These are phyloP conservation scores for Arthromyces matolae DNA, from an alignment of 768 basidiomycete species.

Conservation along the genomic window DNA sequence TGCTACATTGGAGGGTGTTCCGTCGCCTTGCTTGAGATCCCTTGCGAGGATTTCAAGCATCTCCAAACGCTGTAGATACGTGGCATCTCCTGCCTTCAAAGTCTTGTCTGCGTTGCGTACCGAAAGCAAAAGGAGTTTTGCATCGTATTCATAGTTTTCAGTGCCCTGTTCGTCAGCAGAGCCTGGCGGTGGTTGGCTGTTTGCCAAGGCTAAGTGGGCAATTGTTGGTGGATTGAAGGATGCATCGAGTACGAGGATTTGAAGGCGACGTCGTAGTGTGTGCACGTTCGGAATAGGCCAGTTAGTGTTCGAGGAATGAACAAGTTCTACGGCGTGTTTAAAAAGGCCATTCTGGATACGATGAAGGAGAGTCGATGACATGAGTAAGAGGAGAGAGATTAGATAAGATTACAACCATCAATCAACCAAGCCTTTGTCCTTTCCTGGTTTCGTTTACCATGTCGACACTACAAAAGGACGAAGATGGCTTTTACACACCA, in stretches of 20 bases:
- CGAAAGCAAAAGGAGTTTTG: conserved; percentile 76
- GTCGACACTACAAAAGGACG: conserved; percentile 63
- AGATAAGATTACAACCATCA: conserved; percentile 14
- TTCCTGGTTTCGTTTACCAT: conserved; percentile 12
- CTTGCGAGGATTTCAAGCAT: conserved; percentile 78
- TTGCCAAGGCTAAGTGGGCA: conserved; percentile 78
- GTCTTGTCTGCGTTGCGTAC: conserved; percentile 85
- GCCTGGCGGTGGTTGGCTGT: conserved; percentile 29
- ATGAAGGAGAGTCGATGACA: conserved; percentile 21
- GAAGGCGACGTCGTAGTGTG: conserved; percentile 1
- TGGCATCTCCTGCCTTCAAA: conserved; percentile 66
- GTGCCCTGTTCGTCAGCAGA: too few species aligned
- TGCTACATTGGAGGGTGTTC: conserved; percentile 48
- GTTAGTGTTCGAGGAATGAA: conserved; percentile 53
- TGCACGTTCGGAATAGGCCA: conserved; percentile 56
- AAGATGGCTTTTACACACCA: conserved; percentile 74
- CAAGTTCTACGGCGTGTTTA: conserved; percentile 49
- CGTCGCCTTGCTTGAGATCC: conserved; percentile 30
- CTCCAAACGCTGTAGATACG: conserved; percentile 72
- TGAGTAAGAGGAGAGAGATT: conserved; percentile 4
- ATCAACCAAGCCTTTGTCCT: not conserved
- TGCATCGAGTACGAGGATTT: conserved; percentile 51
- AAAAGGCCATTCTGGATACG: conserved; percentile 43
- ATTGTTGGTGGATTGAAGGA: conserved; percentile 91
- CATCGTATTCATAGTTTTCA: conserved; percentile 49